Evolutionary conservation across 805 yeast genomes (phyloP), one percentile per base, ranked within the genome.

Genomic region (Kluyveromyces wickerhamii): DNA sequence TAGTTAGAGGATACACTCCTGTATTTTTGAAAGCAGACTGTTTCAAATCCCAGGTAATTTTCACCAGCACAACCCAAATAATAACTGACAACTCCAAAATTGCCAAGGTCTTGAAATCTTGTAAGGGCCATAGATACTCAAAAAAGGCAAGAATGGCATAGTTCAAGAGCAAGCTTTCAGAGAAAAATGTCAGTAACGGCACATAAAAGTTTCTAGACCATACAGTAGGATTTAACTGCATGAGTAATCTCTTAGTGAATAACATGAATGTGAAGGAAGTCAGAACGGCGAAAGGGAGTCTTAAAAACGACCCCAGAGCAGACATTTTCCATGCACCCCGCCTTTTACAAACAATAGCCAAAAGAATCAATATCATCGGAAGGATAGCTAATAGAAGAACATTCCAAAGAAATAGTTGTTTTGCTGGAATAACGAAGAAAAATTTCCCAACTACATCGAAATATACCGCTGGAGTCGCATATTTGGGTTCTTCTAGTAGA

Each of bases 361-460:
- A 61, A 4, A 72, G 50, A 1, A 72, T 37, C 8, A 70, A 52
- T 1, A 74, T 38, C 0, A 77, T 26, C 1, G 95, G 95, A 3
- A 77, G 62, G 3, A 67, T 45, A 3, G 69, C 59, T 27, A 84
- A 54, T 6, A 77, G 45, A 2, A 67, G 50, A 29, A 79, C 59
- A 52, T 82, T 80, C 35, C 70, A 39, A n/a, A 63, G 50, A 30
- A 72, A 66, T 15, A 84, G 48, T 5, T 54, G 51, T 12, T 70
- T 63, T 7, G 75, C 57, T 6, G 87, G 73, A 15, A 72, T 36
- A n/a, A 63, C 58, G 34, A 77, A 60, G 47, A 81, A 76, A 39
- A 60, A 66, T n/a, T 48, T 43, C 21, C 86, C 86, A 12, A 75
- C 49, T 19, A 84, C 48, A 48, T 83, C 87, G 44, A 80, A 72